Conservation (phyloP, 805 yeast species). For the Zygosaccharomyces bailii region DNA sequence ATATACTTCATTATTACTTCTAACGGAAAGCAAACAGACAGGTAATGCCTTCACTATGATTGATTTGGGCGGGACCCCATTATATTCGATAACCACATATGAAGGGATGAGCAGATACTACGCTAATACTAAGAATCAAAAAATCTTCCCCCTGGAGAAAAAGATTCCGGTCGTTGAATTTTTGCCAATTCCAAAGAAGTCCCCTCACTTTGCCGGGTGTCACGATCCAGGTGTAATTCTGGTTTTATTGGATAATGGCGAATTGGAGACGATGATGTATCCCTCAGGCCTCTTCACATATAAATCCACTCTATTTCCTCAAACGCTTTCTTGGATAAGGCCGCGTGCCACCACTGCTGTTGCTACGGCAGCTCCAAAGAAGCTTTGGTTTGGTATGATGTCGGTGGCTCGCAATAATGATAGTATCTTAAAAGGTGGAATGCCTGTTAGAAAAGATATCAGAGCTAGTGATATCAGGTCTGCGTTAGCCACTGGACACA, state of each 20-base stretch:
- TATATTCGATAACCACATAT: slow-evolving; percentile 76
- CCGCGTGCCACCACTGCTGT: slow-evolving; percentile 61
- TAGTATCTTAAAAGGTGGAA: slow-evolving; percentile 73
- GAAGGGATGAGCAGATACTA: slow-evolving; percentile 79
- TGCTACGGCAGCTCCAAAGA: slow-evolving; percentile 56
- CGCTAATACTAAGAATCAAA: slow-evolving; percentile 53
- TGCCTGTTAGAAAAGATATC: slow-evolving; percentile 51
- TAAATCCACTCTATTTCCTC: slow-evolving; percentile 67
- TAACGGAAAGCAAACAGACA: slow-evolving; percentile 56
- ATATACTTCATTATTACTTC: slow-evolving; percentile 64
- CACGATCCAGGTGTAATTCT: slow-evolving; percentile 71
- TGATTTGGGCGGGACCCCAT: slow-evolving; percentile 77
- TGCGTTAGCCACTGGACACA: slow-evolving; percentile 78
- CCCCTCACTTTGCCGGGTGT: slow-evolving; percentile 77
- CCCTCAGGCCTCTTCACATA: slow-evolving; percentile 53
- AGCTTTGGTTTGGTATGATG: slow-evolving; percentile 79
- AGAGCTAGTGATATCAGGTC: slow-evolving; percentile 52
- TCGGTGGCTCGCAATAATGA: slow-evolving; percentile 43
- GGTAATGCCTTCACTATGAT: slow-evolving; percentile 50
- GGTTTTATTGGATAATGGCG: slow-evolving; percentile 58
- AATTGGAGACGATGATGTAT: slow-evolving; percentile 56
- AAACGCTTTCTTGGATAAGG: slow-evolving; percentile 72
- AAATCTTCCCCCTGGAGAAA: slow-evolving; percentile 52
- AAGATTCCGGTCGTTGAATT: slow-evolving; percentile 44
- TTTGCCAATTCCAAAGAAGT: slow-evolving; percentile 52